A percentile compares a stretch with the other conserved stretches of the same genome.
Conservation (phyloP, 1,284 basidiomycete genomes). For the Bjerkandera adusta region DNA sequence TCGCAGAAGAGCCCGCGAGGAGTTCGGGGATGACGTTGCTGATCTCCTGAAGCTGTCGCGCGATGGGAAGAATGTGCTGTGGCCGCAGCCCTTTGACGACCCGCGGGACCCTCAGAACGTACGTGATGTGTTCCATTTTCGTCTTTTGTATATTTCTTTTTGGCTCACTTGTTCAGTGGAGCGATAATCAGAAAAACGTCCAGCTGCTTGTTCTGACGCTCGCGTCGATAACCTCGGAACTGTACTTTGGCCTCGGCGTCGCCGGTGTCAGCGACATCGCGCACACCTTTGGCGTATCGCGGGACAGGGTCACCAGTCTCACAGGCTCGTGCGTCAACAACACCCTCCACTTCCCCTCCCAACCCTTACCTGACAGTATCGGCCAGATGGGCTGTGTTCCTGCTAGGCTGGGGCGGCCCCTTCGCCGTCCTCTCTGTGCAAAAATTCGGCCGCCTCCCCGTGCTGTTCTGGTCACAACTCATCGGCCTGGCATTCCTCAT, state of each 20-base stretch:
- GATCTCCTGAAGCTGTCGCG: slow-evolving; percentile 43
- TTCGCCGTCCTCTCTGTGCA: slow-evolving; percentile 58
- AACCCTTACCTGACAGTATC: not conserved
- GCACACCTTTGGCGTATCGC: not conserved
- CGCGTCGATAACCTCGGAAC: slow-evolving; percentile 67
- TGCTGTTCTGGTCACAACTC: slow-evolving; percentile 47
- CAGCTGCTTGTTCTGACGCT: slow-evolving; percentile 60
- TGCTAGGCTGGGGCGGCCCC: slow-evolving; percentile 55
- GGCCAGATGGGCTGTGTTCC: not conserved
- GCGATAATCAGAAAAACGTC: slow-evolving; percentile 43
- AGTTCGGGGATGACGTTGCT: slow-evolving; percentile 49
- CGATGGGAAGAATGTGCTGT: slow-evolving; percentile 50
- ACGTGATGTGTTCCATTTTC: slow-evolving; percentile 15
- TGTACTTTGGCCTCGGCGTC: slow-evolving; percentile 62
- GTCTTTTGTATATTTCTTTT: not conserved
- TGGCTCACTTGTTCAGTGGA: slow-evolving; percentile 35
- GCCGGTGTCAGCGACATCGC: not conserved
- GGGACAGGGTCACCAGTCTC: not conserved
- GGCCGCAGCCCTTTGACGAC: slow-evolving; percentile 65
- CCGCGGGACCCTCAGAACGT: slow-evolving; percentile 67
- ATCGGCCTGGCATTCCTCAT: slow-evolving; percentile 47
- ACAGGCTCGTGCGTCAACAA: not conserved
- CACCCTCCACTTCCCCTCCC: too few species aligned
- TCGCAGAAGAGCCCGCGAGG: slow-evolving; percentile 49
- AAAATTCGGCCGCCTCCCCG: slow-evolving; percentile 56